A percentile compares a stretch with the other conserved stretches of the same genome.
Evolutionary conservation across 2,329 filamentous ascomycete species (phyloP).

Genomic region (Trichophaea hybrida): DNA sequence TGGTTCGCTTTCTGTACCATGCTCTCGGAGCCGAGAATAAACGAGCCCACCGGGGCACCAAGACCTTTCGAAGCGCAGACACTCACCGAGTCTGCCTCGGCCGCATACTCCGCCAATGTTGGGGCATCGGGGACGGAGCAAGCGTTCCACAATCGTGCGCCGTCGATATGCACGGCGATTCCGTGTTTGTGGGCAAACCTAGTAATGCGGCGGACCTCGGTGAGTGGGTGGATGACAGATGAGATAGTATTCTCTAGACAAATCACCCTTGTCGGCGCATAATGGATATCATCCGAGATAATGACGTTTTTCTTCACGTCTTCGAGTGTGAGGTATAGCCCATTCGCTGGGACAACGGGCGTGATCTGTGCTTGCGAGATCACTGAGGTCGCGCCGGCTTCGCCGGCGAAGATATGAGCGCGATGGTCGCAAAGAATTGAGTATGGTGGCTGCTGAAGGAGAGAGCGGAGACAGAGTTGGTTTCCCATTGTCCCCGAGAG

Average conservation of each 20-base stretch:
- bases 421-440: slow-evolving; percentile 65
- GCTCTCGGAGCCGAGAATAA: slow-evolving; percentile 19
- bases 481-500: slow-evolving; percentile 92
- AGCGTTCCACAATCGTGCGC: slow-evolving; percentile 41
- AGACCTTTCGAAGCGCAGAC: slow-evolving; percentile 42
- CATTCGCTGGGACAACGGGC: slow-evolving; percentile 31
- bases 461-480: slow-evolving; percentile 65
- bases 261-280: slow-evolving; percentile 33
- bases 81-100: slow-evolving; percentile 36
- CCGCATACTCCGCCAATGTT: slow-evolving; percentile 12
- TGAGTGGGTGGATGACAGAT: slow-evolving; percentile 31
- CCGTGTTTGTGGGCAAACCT: slow-evolving; percentile 30
- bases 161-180: slow-evolving; percentile 39
- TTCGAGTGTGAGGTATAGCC: slow-evolving; percentile 34
- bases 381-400: slow-evolving; percentile 40
- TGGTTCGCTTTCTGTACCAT: slow-evolving; percentile 17
- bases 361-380: slow-evolving; percentile 23
- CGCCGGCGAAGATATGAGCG: slow-evolving; percentile 58
- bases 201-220: slow-evolving; percentile 30
- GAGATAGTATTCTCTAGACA: slow-evolving; percentile 34
- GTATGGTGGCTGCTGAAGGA: slow-evolving; percentile 66
- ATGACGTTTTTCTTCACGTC: slow-evolving; percentile 31
- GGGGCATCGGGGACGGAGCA: slow-evolving; percentile 31
- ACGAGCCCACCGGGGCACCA: slow-evolving; percentile 40
- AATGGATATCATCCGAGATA: slow-evolving; percentile 34